Evolutionary conservation across 2,329 filamentous ascomycete species (phyloP).

Genomic region (Neurospora sp.): DNA sequence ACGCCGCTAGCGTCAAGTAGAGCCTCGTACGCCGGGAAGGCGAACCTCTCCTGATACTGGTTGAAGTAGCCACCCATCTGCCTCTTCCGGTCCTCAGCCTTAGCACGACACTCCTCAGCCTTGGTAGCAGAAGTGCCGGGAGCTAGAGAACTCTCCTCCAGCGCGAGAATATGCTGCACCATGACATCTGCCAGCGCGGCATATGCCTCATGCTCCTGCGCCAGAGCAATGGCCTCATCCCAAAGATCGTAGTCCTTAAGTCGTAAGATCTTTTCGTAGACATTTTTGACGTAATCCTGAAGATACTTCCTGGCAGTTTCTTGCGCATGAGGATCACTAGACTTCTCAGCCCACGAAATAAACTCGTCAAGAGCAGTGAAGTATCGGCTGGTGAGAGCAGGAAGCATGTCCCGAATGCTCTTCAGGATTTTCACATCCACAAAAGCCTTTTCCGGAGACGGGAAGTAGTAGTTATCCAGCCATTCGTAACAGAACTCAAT

Average conservation of each 20-base stretch:
- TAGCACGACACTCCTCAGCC: slow-evolving; percentile 30
- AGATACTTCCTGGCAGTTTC: slow-evolving; percentile 35
- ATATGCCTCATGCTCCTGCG: slow-evolving; percentile 47
- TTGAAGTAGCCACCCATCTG: slow-evolving; percentile 46
- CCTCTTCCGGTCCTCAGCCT: slow-evolving; percentile 35
- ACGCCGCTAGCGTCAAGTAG: slow-evolving; percentile 60
- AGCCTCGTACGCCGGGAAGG: slow-evolving; percentile 70
- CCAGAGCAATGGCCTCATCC: slow-evolving; percentile 47
- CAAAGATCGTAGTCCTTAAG: slow-evolving; percentile 46
- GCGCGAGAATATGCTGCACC: slow-evolving; percentile 39
- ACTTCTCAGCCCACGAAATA: slow-evolving; percentile 38
- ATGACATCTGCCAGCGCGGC: slow-evolving; percentile 46
- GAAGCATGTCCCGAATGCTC: slow-evolving; percentile 37
- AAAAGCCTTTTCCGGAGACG: slow-evolving; percentile 8
- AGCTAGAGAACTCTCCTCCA: slow-evolving; percentile 26
- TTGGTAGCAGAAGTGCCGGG: slow-evolving; percentile 26
- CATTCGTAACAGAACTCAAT: slow-evolving; percentile 47
- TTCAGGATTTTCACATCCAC: slow-evolving; percentile 32
- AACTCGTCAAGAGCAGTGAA: slow-evolving; percentile 44
- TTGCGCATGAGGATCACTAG: slow-evolving; percentile 32
- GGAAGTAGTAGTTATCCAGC: slow-evolving; percentile 36
- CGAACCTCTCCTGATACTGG: slow-evolving; percentile 56
- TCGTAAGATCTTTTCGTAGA: slow-evolving; percentile 41
- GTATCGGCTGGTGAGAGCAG: slow-evolving; percentile 43
- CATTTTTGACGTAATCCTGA: slow-evolving; percentile 34